Base-by-base conservation (phyloP, 176 grass and related monocot species). In the Sorghum bicolor region DNA sequence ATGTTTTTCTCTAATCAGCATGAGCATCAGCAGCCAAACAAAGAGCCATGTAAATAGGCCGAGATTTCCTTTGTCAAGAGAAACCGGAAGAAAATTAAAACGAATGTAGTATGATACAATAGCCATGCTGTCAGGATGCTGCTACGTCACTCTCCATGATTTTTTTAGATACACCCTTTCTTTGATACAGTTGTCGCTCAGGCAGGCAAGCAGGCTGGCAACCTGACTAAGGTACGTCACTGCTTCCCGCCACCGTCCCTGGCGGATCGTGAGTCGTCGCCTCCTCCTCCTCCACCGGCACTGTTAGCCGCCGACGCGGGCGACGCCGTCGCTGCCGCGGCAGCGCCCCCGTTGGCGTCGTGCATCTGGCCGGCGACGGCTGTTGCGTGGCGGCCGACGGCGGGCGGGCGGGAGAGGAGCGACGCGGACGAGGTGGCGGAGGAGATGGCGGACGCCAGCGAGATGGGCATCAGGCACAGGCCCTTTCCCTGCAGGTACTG, bases 391-490 rank as follows among this genome's bases (percentile, higher is more conserved):
- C 65, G 67, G 24, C 60, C 19, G 28, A 43, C 11, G 13, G 82
- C 12, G 0, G 80, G 85, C 1, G 79, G 79, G 65, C 80, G 88
- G 25, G 92, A 80, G 86, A 86, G 92, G 53, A 87, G 80, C 6
- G 84, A 90, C n/a, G 70, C 69, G 62, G 89, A 82, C 0, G 69
- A 85, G 70, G 96, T 92, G 80, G 89, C 92, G 3, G 96, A 91
- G 39, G 96, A 95, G 80, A 98, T 98, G 82, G 96, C 93, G 4
- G 93, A 95, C 28, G 93, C 96, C 34, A 98, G 96, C 62, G 96
- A 98, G 87, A 98, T 98, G 34, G 96, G 96, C 96, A 98, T 98
- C 39, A 98, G 96, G 87, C 96, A 98, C 57, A 98, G 93, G 8
- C 93, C 96, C 82, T 98, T 98, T 5, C 96, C 96, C 60, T 98